phyloP scores from a whole-genome alignment of 2,329 filamentous ascomycete genomes.

The Trematosphaeria pertusa region DNA sequence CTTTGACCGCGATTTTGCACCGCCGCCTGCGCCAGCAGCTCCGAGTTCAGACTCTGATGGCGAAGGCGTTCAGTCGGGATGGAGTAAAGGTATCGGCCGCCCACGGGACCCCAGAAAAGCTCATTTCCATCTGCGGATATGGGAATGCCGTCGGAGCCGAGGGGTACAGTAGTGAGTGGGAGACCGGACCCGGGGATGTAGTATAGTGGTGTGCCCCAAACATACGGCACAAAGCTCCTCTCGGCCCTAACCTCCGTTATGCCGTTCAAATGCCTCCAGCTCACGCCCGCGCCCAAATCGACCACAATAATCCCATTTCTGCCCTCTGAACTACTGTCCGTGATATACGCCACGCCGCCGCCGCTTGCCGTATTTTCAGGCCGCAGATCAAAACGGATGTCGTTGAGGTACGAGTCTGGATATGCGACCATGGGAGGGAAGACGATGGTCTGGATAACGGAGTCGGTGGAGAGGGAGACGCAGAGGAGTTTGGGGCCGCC shows the following conservation, averaged over 20 bases:
- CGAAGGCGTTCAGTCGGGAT: slow-evolving; percentile 54
- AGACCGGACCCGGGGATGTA: slow-evolving; percentile 44
- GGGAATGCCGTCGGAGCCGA: slow-evolving; percentile 61
- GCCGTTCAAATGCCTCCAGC: slow-evolving; percentile 59
- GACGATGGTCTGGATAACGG: slow-evolving; percentile 57
- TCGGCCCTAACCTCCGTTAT: slow-evolving; percentile 51
- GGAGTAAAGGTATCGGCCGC: slow-evolving; percentile 54
- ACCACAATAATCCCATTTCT: slow-evolving; percentile 56
- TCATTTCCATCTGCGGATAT: slow-evolving; percentile 57
- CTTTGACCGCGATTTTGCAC: slow-evolving; percentile 56
- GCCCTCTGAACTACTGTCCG: slow-evolving; percentile 54
- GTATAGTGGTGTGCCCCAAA: slow-evolving; percentile 59
- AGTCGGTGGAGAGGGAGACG: slow-evolving; percentile 53
- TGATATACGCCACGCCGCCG: slow-evolving; percentile 59
- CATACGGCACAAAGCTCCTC: slow-evolving; percentile 55
- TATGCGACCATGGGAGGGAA: slow-evolving; percentile 55
- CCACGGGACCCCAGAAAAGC: slow-evolving; percentile 56
- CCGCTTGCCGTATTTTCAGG: slow-evolving; percentile 49
- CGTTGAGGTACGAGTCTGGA: slow-evolving; percentile 58
- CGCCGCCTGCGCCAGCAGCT: slow-evolving; percentile 53
- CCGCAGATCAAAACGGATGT: slow-evolving; percentile 59
- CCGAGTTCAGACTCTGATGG: slow-evolving; percentile 46
- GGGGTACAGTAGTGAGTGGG: slow-evolving; percentile 48
- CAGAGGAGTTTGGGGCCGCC: slow-evolving; percentile 62
- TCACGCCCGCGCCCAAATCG: slow-evolving; percentile 57